Percentiles rank a stretch among this genome's conserved stretches.
Conservation (phyloP, 2,329 filamentous ascomycete species). For the Coniochaeta prunicola region DNA sequence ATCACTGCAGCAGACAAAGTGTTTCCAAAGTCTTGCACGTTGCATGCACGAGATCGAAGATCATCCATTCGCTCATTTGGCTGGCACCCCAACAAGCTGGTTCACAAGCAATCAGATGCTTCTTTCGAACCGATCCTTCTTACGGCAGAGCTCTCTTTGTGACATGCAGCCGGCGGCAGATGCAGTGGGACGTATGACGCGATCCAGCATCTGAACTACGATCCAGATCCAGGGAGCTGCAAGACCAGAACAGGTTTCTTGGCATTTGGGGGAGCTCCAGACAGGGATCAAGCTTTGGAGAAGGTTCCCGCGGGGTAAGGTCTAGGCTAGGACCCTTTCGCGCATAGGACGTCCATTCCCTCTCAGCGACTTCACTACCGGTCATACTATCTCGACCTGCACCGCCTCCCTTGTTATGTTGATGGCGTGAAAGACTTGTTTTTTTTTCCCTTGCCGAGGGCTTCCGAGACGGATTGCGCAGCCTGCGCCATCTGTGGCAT, state of each 20-base stretch:
- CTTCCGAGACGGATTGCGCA: not conserved
- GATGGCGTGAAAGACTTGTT: not conserved
- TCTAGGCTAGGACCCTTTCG: not conserved
- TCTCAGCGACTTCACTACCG: not conserved
- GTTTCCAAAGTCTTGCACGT: not conserved
- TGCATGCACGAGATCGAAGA: not conserved
- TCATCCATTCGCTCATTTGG: not conserved
- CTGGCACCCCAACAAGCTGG: not conserved
- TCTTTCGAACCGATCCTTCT: too few relatives aligned
- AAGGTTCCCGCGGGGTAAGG: not conserved
- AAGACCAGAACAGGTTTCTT: conserved; percentile 2
- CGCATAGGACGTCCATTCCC: not conserved
- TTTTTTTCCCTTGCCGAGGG: not conserved
- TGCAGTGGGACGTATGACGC: not conserved
- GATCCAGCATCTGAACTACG: not conserved
- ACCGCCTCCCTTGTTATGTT: not conserved
- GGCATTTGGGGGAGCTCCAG: not conserved
- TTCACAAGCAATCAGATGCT: not conserved
- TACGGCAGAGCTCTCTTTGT: not conserved
- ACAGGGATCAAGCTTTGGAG: not conserved
- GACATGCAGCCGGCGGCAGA: not conserved
- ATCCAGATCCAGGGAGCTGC: not conserved
- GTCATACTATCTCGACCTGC: not conserved
- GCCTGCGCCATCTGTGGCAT: not conserved
- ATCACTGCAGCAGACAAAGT: not conserved